phyloP scores from a whole-genome alignment of 1,284 basidiomycete genomes.

The Phlebopus sp. region DNA sequence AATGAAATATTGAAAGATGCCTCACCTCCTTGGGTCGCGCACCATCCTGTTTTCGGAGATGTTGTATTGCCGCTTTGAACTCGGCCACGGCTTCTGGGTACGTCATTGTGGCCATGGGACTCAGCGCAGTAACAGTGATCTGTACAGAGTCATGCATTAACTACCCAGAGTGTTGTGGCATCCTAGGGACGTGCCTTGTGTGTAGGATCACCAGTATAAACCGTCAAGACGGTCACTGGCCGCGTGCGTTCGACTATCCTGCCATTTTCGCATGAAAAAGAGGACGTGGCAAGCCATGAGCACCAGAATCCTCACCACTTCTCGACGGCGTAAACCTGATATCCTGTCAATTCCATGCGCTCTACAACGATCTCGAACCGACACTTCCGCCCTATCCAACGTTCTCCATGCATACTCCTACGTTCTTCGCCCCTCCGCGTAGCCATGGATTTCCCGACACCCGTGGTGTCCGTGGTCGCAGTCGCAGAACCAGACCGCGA shows the following conservation, averaged over 20 bases:
- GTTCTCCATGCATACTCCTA: slow-evolving; percentile 23
- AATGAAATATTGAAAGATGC: slow-evolving; percentile 1
- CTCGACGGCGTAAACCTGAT: slow-evolving; percentile 80
- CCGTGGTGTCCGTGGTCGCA: slow-evolving; percentile 20
- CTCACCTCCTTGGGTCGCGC: slow-evolving; percentile 65
- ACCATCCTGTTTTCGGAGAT: slow-evolving; percentile 56
- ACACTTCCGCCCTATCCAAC: slow-evolving; percentile 38
- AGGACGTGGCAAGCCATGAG: slow-evolving; percentile 9
- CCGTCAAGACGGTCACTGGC: slow-evolving; percentile 58
- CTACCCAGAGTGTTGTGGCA: neutral
- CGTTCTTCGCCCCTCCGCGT: slow-evolving; percentile 14
- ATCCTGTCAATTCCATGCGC: slow-evolving; percentile 50
- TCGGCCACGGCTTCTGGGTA: slow-evolving; percentile 47
- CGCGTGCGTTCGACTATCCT: slow-evolving; percentile 69
- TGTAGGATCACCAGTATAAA: slow-evolving; percentile 68
- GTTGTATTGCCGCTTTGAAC: slow-evolving; percentile 58
- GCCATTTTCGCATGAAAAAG: slow-evolving; percentile 5
- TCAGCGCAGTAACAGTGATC: slow-evolving; percentile 60
- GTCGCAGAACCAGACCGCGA: slow-evolving; percentile 30
- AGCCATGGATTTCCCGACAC: slow-evolving; percentile 3
- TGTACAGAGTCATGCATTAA: slow-evolving; percentile 29
- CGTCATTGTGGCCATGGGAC: slow-evolving; percentile 41
- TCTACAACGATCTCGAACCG: slow-evolving; percentile 48
- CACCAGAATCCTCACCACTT: slow-evolving; percentile 53
- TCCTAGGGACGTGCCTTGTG: slow-evolving; percentile 51